phyloP scores from a whole-genome alignment of 495 filamentous ascomycete genomes.

The Xylona heveae region DNA sequence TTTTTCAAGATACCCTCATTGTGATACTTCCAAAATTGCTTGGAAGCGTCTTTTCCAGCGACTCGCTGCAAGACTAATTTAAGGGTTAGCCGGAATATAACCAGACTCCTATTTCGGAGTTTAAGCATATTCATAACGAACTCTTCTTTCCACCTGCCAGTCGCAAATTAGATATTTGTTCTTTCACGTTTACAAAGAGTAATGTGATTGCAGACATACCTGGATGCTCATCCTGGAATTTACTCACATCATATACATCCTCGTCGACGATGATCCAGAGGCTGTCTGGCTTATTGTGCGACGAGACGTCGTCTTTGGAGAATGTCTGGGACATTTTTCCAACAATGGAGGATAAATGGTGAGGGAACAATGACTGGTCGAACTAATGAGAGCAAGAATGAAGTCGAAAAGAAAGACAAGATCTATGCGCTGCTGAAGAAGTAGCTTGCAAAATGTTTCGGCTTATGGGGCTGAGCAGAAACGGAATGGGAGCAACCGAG shows the following conservation, averaged over 20 bases:
- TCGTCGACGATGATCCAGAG: constrained; percentile 86
- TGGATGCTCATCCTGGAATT: constrained; percentile 86
- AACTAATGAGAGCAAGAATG: no score
- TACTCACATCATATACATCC: constrained; percentile 90
- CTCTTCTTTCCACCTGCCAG: constrained; percentile 80
- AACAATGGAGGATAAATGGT: no score
- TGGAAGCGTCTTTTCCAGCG: constrained; percentile 87
- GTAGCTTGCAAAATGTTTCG: no score
- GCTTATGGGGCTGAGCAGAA: no score
- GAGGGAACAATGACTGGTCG: no score
- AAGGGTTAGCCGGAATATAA: constrained; percentile 11
- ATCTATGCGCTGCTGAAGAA: no score
- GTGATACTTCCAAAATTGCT: constrained; percentile 99
- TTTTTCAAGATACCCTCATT: constrained; percentile 90
- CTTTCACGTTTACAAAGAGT: constrained; percentile 6
- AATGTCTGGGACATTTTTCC: constrained; percentile 81
- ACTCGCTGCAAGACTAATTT: constrained; percentile 61
- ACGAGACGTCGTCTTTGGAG: constrained; percentile 61
- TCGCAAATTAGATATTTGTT: constrained; percentile 6
- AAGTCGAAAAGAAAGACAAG: no score
- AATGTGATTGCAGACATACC: constrained; percentile 22
- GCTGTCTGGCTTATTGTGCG: constrained; percentile 69
- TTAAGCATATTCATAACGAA: constrained; percentile 20
- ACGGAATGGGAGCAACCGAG: no score
- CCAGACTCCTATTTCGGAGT: no score